Conservation (phyloP, 345 rosid genomes). For the Litchi chinensis region DNA sequence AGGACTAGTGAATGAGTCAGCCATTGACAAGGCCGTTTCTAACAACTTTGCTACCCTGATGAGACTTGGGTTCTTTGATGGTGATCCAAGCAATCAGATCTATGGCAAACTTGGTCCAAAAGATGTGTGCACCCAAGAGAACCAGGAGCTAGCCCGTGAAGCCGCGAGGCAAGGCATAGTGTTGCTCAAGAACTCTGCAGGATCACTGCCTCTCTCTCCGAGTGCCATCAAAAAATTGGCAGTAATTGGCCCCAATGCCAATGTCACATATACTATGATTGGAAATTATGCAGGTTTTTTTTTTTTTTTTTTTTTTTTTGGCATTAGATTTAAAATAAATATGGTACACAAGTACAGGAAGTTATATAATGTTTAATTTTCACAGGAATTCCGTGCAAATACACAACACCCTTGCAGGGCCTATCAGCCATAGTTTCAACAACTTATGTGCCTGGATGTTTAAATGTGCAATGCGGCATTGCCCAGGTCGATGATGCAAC, state of each 20-base stretch:
- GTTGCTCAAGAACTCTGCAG: slow-evolving; percentile 63
- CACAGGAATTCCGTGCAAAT: slow-evolving; percentile 80
- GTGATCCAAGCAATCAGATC: slow-evolving; percentile 54
- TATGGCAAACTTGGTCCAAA: slow-evolving; percentile 73
- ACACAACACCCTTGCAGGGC: slow-evolving; percentile 83
- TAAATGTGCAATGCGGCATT: slow-evolving; percentile 61
- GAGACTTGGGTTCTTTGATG: slow-evolving; percentile 95
- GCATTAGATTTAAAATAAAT: too few species aligned
- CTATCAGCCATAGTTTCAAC: slow-evolving; percentile 57
- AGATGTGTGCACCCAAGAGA: slow-evolving; percentile 70
- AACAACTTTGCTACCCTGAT: slow-evolving; percentile 83
- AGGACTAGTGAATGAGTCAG: slow-evolving; percentile 61
- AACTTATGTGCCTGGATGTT: slow-evolving; percentile 65
- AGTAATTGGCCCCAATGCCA: slow-evolving; percentile 88
- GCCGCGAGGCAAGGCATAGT: slow-evolving; percentile 97
- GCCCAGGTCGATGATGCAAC: slow-evolving; percentile 64
- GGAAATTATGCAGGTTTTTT: slow-evolving; percentile 85
- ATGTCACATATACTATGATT: slow-evolving; percentile 91
- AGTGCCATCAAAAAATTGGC: slow-evolving; percentile 58
- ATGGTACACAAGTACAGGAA: too few species aligned
- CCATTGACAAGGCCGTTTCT: slow-evolving; percentile 60
- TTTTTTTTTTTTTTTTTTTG: too few species aligned
- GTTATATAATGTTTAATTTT: too few species aligned
- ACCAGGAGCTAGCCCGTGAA: slow-evolving; percentile 83
- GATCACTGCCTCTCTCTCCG: slow-evolving; percentile 66